phyloP scores from a whole-genome alignment of 1,139 yeast species.

The Debaryomycetaceae sp. region DNA sequence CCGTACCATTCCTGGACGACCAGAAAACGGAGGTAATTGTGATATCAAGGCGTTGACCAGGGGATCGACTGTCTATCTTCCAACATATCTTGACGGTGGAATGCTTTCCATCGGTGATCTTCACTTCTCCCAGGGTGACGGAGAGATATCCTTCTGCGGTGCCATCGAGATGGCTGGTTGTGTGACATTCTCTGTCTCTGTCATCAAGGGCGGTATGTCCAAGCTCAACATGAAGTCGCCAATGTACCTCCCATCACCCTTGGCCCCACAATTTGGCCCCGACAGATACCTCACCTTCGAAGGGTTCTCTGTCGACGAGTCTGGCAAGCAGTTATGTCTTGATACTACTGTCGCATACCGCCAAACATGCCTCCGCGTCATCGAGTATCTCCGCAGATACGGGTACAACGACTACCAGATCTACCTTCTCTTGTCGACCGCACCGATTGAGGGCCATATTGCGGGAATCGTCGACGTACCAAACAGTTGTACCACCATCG shows the following conservation, averaged over 20 bases:
- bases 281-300: slow-evolving; percentile 48
- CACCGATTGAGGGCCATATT: slow-evolving; percentile 50
- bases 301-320: slow-evolving; percentile 49
- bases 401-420: slow-evolving; percentile 52
- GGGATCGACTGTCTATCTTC: slow-evolving; percentile 47
- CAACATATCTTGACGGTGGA: slow-evolving; percentile 46
- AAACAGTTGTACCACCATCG: slow-evolving; percentile 49
- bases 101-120: slow-evolving; percentile 47
- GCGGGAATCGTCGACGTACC: slow-evolving; percentile 53
- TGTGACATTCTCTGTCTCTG: slow-evolving; percentile 35
- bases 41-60: slow-evolving; percentile 48
- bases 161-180: slow-evolving; percentile 53
- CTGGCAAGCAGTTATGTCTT: slow-evolving; percentile 40
- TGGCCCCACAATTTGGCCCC: slow-evolving; percentile 44
- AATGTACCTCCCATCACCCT: slow-evolving; percentile 48
- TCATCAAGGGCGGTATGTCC: slow-evolving; percentile 41
- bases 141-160: slow-evolving; percentile 52
- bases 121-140: slow-evolving; percentile 52
- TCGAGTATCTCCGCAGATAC: slow-evolving; percentile 45
- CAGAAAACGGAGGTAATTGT: slow-evolving; percentile 53
- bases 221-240: slow-evolving; percentile 41
- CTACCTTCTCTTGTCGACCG: slow-evolving; percentile 41
- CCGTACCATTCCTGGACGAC: slow-evolving; percentile 50
- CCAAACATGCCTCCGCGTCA: slow-evolving; percentile 46
- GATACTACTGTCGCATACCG: slow-evolving; percentile 49